Base-by-base conservation (phyloP, 1,284 basidiomycete genomes). In the Cutaneotrichosporon sp. region DNA sequence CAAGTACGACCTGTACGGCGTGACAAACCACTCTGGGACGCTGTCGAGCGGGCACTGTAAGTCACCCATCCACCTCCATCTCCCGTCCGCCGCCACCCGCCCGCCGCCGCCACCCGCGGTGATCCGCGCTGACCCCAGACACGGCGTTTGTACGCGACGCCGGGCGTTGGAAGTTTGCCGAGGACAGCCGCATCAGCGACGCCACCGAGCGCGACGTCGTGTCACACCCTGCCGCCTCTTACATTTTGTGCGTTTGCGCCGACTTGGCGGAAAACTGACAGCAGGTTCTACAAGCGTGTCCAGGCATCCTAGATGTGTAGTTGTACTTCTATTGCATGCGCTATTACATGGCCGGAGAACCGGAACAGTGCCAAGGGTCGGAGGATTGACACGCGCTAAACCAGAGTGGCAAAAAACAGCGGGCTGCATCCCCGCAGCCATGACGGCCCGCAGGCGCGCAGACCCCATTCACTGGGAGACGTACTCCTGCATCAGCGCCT, bases 1-100 rank as follows among this genome's bases (percentile, higher is more conserved):
- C 78, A 84, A 81, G 67, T 95, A 95, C 73, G 91, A 95, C 73
- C 79, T 95, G 66, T 95, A 94, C 73, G 92, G 84, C 11, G 92
- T 95, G 25, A 92, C 90, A 54, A 95, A 97, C 77, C 94, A 97
- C 80, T 91, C 88, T 76, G 94, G 94, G 7, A 93, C 88, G 73
- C 79, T 97, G 62, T 91, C 87, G 70, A 90, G 89, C 69, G 94
- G 94, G 0, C 94, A 97, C 79, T 97, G 92, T 95, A 72, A 81
- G 92, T 84, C 34, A 16, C 29, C 13, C 18, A 14, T 38, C 36
- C 36, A 6, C 1, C 1, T 52, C 16, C 49, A n/a, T n/a, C n/a
- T n/a, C n/a, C n/a, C n/a, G n/a, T n/a, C n/a, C n/a, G n/a, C n/a
- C n/a, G n/a, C n/a, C n/a, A n/a, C n/a, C n/a, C n/a, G n/a, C n/a